These are phyloP conservation scores for Trichoderma atrobrunneum DNA, from an alignment of 2,329 filamentous ascomycete genomes.

Conservation along the genomic window DNA sequence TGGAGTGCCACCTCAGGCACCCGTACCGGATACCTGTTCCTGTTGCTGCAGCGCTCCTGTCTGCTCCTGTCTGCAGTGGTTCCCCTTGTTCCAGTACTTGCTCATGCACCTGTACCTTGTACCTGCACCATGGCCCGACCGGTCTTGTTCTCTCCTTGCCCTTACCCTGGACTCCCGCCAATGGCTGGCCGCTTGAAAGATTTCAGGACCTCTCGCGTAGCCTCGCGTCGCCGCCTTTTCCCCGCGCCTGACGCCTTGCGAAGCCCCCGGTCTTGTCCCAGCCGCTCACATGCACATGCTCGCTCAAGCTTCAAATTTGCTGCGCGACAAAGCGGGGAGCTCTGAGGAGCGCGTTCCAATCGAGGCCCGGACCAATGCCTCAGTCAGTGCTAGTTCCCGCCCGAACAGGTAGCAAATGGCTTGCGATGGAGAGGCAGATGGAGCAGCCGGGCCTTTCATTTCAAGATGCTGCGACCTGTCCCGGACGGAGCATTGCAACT, in stretches of 20 bases:
- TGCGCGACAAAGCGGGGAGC: conserved; percentile 12
- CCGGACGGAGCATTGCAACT: not conserved
- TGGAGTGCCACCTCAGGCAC: not conserved
- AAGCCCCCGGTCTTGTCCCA: not conserved
- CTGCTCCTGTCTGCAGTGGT: not conserved
- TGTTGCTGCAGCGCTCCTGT: not conserved
- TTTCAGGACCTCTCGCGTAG: conserved; percentile 21
- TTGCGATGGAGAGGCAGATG: conserved; percentile 13
- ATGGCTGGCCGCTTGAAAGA: not conserved
- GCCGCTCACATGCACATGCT: conserved; percentile 17
- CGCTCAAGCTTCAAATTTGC: not conserved
- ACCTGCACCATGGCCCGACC: not conserved
- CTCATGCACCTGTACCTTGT: not conserved
- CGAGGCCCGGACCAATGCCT: conserved; percentile 15
- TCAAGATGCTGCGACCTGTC: conserved; percentile 6
- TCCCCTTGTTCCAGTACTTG: not conserved
- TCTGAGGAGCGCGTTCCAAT: conserved; percentile 4
- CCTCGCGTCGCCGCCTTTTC: conserved; percentile 16
- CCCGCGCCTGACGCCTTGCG: conserved; percentile 17
- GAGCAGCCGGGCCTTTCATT: conserved; percentile 19
- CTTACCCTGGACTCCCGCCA: conserved; percentile 5
- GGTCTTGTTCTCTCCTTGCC: conserved; percentile 8
- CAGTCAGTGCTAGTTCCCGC: conserved; percentile 17
- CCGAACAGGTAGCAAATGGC: conserved; percentile 7
- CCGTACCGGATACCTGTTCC: not conserved